phyloP scores from a whole-genome alignment of 2,329 filamentous ascomycete genomes.

The Xylariomycetidae sp. region DNA sequence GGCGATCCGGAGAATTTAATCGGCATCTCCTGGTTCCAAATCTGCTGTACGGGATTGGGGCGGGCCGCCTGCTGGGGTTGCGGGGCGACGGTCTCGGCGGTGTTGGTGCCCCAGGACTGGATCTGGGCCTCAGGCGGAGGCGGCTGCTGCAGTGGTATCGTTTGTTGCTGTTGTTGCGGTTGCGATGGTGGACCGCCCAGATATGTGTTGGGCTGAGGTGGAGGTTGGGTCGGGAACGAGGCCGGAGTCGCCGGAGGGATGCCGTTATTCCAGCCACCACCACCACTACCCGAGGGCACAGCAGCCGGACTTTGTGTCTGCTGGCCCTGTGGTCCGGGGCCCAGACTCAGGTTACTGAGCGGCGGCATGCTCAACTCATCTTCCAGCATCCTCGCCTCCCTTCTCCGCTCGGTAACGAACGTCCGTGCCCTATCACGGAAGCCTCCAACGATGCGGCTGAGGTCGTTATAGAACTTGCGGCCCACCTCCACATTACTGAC shows the following conservation, averaged over 20 bases:
- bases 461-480: constrained; percentile 94
- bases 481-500: constrained; percentile 86
- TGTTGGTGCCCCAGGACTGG: constrained; percentile 44
- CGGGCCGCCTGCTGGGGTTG: constrained; percentile 32
- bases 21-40: constrained; percentile 77
- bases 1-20: constrained; percentile 71
- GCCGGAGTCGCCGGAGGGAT: no score
- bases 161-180: constrained; percentile 24
- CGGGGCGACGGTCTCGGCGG: constrained; percentile 42
- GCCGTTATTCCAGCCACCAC: no score
- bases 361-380: constrained; percentile 28
- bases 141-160: constrained; percentile 12
- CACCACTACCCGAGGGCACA: no score
- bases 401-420: constrained; percentile 74
- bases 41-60: constrained; percentile 37
- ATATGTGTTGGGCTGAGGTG: constrained; percentile 25
- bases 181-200: constrained; percentile 2
- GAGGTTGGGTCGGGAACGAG: no score
- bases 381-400: constrained; percentile 67
- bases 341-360: constrained; percentile 20
- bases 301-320: no score
- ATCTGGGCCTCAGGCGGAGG: constrained; percentile 44
- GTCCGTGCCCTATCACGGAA: constrained; percentile 72
- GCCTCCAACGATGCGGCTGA: constrained; percentile 74
- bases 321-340: constrained; percentile 6